Base-by-base conservation (phyloP, 148 eudicot species). In the Salicornia ramosissima region DNA sequence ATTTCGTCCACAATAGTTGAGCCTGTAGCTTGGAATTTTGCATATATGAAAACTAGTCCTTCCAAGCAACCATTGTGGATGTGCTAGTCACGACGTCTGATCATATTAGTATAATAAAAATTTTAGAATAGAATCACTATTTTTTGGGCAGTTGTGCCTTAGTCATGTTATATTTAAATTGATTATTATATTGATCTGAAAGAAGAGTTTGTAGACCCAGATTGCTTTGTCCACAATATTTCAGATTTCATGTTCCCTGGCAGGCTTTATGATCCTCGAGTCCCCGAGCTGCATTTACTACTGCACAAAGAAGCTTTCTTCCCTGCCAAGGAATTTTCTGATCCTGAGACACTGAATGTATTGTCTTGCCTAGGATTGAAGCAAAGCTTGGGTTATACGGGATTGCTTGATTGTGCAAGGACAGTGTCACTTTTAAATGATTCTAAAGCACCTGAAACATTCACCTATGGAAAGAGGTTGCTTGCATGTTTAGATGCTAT, bases 241-340 rank as follows among this genome's bases (percentile, higher is more conserved):
- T 67, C 25, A 43, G 43, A 63, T 22, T 65, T 26, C 21, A 19
- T 70, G 49, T 71, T 51, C 31, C 42, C 57, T 81, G 65, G 58
- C 85, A 94, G 99, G 96, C 77, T 94, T 57, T 94, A 94, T 81
- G 99, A 94, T 87, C 96, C 96, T 74, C 97, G 97, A 69, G 74
- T 94, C 65, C 83, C 87, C 24, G 88, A 87, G 87, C 80, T 94
- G 50, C 83, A 78, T 57, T 47, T 79, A 72, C 71, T 94, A 77
- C 86, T 94, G 65, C 93, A 88, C 66, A 71, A 69, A 58, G 93
- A 76, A 24, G 85, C 74, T 61, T 94, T 88, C 89, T 94, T 94
- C 70, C 99, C 99, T 30, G 84, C 88, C 49, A 87, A 84, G 46
- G 76, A 79, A 43, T 94, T 90, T 73, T 87, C 90, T 65, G 82